Percentiles rank a stretch among this genome's conserved stretches.
These are phyloP conservation scores for Xylariaceae sp. DNA, from an alignment of 2,329 filamentous ascomycete genomes.

Conservation along the genomic window DNA sequence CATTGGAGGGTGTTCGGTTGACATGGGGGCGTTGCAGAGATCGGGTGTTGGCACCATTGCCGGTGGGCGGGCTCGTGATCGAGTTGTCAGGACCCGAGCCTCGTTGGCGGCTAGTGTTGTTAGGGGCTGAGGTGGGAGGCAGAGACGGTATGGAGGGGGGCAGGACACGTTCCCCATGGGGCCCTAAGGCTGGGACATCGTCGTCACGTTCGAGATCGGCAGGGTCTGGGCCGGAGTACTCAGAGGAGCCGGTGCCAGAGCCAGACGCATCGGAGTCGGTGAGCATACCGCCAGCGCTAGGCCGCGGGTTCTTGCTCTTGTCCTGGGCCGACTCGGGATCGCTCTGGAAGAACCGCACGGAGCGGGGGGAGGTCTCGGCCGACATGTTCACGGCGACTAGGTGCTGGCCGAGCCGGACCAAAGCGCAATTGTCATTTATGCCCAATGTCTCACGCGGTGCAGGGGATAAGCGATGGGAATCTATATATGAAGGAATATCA, in stretches of 20 bases:
- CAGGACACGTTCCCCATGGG: constrained; percentile 41
- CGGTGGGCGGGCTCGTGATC: constrained; percentile 24
- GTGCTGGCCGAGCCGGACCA: constrained; percentile 17
- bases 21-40: constrained; percentile 64
- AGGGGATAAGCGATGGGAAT: not conserved
- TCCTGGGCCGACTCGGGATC: constrained; percentile 44
- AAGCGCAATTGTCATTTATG: constrained; percentile 19
- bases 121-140: constrained; percentile 37
- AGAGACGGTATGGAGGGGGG: constrained; percentile 41
- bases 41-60: constrained; percentile 37
- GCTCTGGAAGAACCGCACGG: constrained; percentile 51
- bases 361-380: constrained; percentile 48
- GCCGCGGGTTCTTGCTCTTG: constrained; percentile 37
- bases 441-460: not conserved
- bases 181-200: constrained; percentile 40
- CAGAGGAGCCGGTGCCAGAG: constrained; percentile 42
- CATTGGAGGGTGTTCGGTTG: constrained; percentile 69
- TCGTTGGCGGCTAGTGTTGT: constrained; percentile 39
- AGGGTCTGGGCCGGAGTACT: constrained; percentile 41
- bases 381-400: constrained; percentile 25
- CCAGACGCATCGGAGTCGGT: constrained; percentile 42
- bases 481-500: not conserved
- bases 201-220: constrained; percentile 47
- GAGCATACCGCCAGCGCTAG: constrained; percentile 33
- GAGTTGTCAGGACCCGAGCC: constrained; percentile 31